These are phyloP conservation scores for Crotalaria pallida DNA, from an alignment of 306 rosid genomes.

Conservation along the genomic window DNA sequence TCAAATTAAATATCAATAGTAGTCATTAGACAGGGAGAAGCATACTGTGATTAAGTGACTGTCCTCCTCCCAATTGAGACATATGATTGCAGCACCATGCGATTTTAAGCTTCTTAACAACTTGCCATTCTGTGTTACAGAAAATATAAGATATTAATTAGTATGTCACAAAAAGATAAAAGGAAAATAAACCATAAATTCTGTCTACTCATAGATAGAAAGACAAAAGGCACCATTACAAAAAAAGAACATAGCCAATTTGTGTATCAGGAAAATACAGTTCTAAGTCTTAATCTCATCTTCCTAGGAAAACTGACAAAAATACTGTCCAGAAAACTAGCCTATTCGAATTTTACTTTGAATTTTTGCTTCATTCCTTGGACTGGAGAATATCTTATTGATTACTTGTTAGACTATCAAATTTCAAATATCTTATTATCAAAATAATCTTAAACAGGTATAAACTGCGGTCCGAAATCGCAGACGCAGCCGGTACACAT, in stretches of 20 bases:
- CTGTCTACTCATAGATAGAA: neutral
- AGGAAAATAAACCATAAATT: conserved; percentile 15
- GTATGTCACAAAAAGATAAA: conserved; percentile 16
- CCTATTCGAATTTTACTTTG: neutral
- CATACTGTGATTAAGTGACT: conserved; percentile 51
- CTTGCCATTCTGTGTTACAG: conserved; percentile 70
- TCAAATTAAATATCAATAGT: conserved; percentile 10
- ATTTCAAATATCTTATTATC: neutral
- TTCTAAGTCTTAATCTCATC: conserved; percentile 4
- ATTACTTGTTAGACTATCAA: conserved; percentile 12
- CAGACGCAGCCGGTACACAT: neutral
- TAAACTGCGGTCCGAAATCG: neutral
- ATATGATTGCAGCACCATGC: conserved; percentile 61
- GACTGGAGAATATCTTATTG: neutral
- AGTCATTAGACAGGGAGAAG: conserved; percentile 18
- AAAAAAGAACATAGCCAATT: conserved; percentile 6
- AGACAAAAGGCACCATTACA: neutral
- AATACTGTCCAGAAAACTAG: conserved; percentile 7
- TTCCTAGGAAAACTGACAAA: neutral
- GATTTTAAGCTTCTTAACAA: conserved; percentile 76
- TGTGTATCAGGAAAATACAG: conserved; percentile 3
- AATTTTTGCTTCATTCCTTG: neutral
- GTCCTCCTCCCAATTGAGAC: conserved; percentile 94
- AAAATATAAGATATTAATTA: conserved; percentile 18
- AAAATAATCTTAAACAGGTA: conserved; percentile 9